Base-by-base conservation (phyloP, 192 early-diverging fungal genomes). In the Linnemannia schmuckeri region DNA sequence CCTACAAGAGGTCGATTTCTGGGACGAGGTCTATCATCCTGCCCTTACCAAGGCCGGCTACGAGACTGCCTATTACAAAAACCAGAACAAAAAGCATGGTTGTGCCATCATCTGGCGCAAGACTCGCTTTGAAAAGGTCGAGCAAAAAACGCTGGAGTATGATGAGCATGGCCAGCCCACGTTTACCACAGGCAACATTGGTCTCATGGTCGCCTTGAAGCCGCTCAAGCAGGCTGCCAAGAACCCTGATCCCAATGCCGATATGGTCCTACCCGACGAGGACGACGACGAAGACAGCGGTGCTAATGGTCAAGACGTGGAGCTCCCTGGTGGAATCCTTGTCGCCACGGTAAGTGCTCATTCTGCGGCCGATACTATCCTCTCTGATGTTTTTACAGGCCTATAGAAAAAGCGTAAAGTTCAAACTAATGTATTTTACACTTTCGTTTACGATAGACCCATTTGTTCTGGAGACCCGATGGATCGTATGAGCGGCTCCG, bases 1-100 rank as follows among this genome's bases (percentile, higher is more conserved):
- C 76, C 77, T 94, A 27, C 93, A 94, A 70, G 93, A 94, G 40
- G 89, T 94, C 1, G 91, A 90, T 40, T 87, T 87, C 35, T 87
- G 85, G 85, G 85, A 87, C 6, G 85, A 87, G 20, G 66, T 79
- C 22, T 87, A 87, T 42, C 38, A 73, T 6, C 85, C 85, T 0
- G 66, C 63, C 40, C 41, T 87, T 4, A 87, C 85, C 38, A 87
- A 87, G 72, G 79, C 85, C 24, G 85, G 85, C 33, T 87, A 87
- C 27, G 85, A 87, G 44, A 81, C 79, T 1, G 79, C 27, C 22
- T 87, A 80, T 44, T 81, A 87, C 42, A 77, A 78, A 24, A 87
- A 87, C 37, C 8, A 42, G 40, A 87, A 76, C 72, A 87, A 87
- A 68, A 87, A 87, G 44, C 85, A 87, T 78, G 85, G 85, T 22